Evolutionary conservation across 1,139 yeast genomes (phyloP).

Genomic region (Candida smagusa): DNA sequence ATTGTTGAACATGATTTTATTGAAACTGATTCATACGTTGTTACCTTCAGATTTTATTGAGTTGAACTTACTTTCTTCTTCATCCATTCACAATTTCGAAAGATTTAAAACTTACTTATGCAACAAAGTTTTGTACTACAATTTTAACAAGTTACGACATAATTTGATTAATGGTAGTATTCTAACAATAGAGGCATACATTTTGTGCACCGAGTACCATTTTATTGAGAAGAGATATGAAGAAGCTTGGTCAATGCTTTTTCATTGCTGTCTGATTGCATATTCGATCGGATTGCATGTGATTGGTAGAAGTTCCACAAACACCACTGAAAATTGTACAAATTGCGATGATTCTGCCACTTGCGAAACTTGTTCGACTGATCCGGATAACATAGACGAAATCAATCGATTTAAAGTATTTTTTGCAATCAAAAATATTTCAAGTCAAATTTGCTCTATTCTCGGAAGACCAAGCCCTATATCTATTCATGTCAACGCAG

Average conservation of each 20-base stretch:
- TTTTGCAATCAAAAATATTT: constrained; percentile 47
- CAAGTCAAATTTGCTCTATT: constrained; percentile 50
- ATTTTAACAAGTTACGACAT: constrained; percentile 43
- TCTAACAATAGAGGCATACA: constrained; percentile 46
- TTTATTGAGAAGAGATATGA: constrained; percentile 50
- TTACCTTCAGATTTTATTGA: constrained; percentile 34
- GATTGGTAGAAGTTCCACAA: constrained; percentile 19
- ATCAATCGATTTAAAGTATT: constrained; percentile 42
- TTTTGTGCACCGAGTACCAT: constrained; percentile 49
- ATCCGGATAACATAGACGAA: constrained; percentile 29
- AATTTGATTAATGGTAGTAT: constrained; percentile 47
- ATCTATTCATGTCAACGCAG: constrained; percentile 45
- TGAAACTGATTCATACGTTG: constrained; percentile 38
- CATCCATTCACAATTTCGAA: constrained; percentile 21
- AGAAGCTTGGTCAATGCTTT: constrained; percentile 48
- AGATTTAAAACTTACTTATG: constrained; percentile 27
- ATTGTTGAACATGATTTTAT: constrained; percentile 42
- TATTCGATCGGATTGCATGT: constrained; percentile 54
- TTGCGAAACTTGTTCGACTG: constrained; percentile 16
- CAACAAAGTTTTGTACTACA: constrained; percentile 28
- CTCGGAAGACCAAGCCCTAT: constrained; percentile 58
- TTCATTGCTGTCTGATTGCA: constrained; percentile 47
- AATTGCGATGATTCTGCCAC: constrained; percentile 1
- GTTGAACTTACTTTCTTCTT: constrained; percentile 19
- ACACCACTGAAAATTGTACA: neutral